Conservation (phyloP, 2,329 filamentous ascomycete genomes). For the Tolypocladium tropicale region DNA sequence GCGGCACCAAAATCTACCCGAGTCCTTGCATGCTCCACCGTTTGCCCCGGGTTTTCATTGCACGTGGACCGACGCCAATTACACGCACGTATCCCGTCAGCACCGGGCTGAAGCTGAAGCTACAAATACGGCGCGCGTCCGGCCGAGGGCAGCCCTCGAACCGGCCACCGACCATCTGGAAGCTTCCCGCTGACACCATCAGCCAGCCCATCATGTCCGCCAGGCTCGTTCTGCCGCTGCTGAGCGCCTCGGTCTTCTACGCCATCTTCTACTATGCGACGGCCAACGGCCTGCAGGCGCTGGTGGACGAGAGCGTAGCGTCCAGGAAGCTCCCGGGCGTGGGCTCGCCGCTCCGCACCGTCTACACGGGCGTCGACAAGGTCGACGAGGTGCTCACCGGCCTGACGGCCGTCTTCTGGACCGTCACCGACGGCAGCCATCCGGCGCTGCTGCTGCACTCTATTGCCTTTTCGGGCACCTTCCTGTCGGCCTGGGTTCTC, state of each 20-base stretch:
- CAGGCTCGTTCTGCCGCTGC: conserved; percentile 5
- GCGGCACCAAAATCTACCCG: background rate
- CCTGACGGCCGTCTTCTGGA: conserved; percentile 11
- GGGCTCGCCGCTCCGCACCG: conserved; percentile 6
- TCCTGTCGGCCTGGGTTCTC: conserved; percentile 7
- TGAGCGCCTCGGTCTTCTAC: conserved; percentile 9
- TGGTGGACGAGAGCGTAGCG: conserved; percentile 1
- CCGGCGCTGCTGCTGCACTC: conserved; percentile 9
- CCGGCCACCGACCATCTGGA: too few species aligned
- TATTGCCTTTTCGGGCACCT: conserved; percentile 9
- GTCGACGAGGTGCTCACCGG: conserved; percentile 7
- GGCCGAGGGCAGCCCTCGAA: too few species aligned
- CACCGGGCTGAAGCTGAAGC: too few species aligned
- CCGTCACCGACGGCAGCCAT: conserved; percentile 3
- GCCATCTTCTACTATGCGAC: conserved; percentile 8
- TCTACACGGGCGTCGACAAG: conserved; percentile 5
- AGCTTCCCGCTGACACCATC: too few species aligned
- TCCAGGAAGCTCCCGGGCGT: conserved; percentile 7
- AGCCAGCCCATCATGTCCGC: conserved; percentile 5
- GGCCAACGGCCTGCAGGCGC: conserved; percentile 5
- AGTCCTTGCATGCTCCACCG: background rate
- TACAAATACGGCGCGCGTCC: background rate
- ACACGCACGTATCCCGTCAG: too few species aligned
- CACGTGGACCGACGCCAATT: too few species aligned
- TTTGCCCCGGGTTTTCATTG: too few species aligned